Base-by-base conservation (phyloP, 2,329 filamentous ascomycete genomes). In the Aspergillus sp. region DNA sequence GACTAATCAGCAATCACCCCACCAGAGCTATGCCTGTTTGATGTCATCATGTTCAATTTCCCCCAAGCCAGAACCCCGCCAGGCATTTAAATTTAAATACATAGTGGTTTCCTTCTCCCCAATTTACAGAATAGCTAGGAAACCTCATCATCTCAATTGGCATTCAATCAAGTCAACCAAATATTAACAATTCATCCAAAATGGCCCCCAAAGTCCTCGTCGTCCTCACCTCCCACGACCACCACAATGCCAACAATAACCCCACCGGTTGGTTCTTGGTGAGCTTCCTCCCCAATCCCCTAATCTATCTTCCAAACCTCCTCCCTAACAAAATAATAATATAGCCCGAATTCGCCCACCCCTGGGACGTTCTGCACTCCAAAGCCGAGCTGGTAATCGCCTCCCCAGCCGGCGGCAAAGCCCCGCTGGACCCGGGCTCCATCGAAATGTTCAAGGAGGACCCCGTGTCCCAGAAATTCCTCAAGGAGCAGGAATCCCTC, bases 211-310 rank as follows among this genome's bases (percentile, higher is more conserved):
- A 88, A 73, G 78, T 91, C 64, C 88, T 91, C 78, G 78, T 91
- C 74, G 85, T 91, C 60, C 84, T 91, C 63, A 90, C 87, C 64
- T 90, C 87, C 62, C 81, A 84, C 73, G 73, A 75, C 64, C 73
- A 78, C 62, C 73, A 82, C 54, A 78, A 77, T 54, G 68, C 72
- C 66, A 74, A 72, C 48, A 73, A 73, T 62, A 74, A 78, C 58
- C 82, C 83, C 8, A 90, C 88, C 0, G 89, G 89, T 64, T 91
- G 89, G 89, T 91, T 85, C 71, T 78, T 91, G 68, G 86, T 88
- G 78, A 51, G 69, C 42, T 23, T 32, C 30, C 10, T 19, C 23
- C 53, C 60, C 42, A 32, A 27, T 0, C 15, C 10, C 15, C 15
- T n/a, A 39, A 58, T 39, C 27, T 41, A 15, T 4, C 23, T 25